Evolutionary conservation across 2,329 filamentous ascomycete genomes (phyloP).

Genomic region (Thielaviopsis euricoi): DNA sequence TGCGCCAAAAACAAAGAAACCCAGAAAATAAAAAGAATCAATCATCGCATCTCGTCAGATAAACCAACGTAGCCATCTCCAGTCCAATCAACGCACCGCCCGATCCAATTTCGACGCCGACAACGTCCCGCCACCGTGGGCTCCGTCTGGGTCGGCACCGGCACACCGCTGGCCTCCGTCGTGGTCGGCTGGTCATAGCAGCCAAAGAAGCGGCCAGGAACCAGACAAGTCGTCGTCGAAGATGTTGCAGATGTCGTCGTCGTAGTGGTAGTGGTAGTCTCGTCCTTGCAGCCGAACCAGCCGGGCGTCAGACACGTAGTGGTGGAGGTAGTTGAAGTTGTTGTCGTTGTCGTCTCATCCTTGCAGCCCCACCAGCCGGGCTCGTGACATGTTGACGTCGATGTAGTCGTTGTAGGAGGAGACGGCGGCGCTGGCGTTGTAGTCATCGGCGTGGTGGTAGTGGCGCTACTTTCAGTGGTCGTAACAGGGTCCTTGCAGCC

Average conservation of each 20-base stretch:
- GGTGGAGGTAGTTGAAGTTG: conserved; percentile 27
- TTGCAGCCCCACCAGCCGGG: conserved; percentile 12
- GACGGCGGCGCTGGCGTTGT: conserved; percentile 12
- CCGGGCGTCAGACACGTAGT: conserved; percentile 45
- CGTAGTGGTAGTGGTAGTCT: conserved; percentile 21
- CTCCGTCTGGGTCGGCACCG: conserved; percentile 15
- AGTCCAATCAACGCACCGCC: conserved; percentile 24
- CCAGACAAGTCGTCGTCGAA: conserved; percentile 23
- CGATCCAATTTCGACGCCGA: conserved; percentile 24
- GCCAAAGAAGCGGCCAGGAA: conserved; percentile 33
- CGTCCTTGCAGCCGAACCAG: conserved; percentile 49
- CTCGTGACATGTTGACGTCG: conserved; percentile 12
- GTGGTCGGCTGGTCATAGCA: conserved; percentile 25
- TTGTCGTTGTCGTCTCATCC: conserved; percentile 18
- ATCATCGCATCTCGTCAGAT: conserved; percentile 18
- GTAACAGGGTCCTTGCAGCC: conserved; percentile 40
- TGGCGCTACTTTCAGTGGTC: conserved; percentile 18
- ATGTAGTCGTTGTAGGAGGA: conserved; percentile 13
- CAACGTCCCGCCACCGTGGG: conserved; percentile 20
- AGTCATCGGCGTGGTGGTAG: conserved; percentile 16
- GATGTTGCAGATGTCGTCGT: conserved; percentile 15
- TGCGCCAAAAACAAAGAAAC: not conserved
- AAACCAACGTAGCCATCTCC: conserved; percentile 15
- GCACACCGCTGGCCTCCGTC: conserved; percentile 13
- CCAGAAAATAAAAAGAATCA: not conserved